Conservation (phyloP, 306 rosid genomes). For the Cotoneaster glaucophyllus region DNA sequence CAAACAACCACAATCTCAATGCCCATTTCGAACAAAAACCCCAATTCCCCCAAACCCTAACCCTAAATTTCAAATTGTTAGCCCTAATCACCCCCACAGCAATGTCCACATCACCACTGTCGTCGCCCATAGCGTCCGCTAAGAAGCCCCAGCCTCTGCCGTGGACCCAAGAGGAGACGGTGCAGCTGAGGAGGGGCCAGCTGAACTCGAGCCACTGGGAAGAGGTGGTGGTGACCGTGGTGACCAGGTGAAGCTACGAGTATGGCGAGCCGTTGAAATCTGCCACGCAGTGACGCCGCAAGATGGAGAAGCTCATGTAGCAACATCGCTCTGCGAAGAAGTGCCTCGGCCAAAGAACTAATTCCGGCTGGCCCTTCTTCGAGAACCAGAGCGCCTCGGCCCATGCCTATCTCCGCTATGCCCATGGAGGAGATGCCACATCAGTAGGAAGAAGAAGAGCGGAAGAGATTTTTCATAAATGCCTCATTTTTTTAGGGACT, state of each 20-base stretch:
- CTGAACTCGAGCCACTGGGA: slow-evolving; percentile 83
- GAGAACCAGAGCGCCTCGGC: slow-evolving; percentile 55
- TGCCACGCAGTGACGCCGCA: slow-evolving; percentile 75
- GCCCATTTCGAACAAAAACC: background rate
- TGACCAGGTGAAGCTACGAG: slow-evolving; percentile 72
- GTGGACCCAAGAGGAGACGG: slow-evolving; percentile 83
- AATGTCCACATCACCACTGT: background rate
- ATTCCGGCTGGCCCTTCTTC: slow-evolving; percentile 52
- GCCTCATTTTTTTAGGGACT: too few species aligned
- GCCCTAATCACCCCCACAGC: background rate
- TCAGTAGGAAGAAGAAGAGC: background rate
- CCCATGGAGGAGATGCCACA: slow-evolving; percentile 20
- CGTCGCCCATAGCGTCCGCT: background rate
- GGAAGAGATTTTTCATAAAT: background rate
- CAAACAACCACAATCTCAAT: too few species aligned
- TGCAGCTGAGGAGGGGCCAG: slow-evolving; percentile 63
- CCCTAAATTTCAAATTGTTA: background rate
- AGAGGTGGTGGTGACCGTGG: slow-evolving; percentile 76
- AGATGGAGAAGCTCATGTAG: slow-evolving; percentile 91
- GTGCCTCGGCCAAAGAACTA: slow-evolving; percentile 13
- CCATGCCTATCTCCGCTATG: slow-evolving; percentile 61
- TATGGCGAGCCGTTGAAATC: slow-evolving; percentile 51
- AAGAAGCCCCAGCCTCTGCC: slow-evolving; percentile 60
- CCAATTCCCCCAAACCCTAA: background rate
- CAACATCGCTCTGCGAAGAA: slow-evolving; percentile 57